Base-by-base conservation (phyloP, 73 alveolate genomes). In the Paramecium pentaurelia region DNA sequence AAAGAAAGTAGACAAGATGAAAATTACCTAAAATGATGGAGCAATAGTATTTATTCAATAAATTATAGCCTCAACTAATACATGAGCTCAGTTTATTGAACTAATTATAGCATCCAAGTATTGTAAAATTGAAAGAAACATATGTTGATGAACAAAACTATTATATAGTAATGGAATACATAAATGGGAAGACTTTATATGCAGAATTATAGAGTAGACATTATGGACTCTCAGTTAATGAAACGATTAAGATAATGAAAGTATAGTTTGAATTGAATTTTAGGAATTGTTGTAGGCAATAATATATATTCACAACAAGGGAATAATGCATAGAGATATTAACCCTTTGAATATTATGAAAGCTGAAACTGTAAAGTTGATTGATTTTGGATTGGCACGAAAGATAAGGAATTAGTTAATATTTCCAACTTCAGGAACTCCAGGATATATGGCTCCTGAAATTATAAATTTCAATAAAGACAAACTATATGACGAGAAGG, bases 381-480 rank as follows among this genome's bases (percentile, higher is more conserved):
- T 60, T 8, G 92, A 85, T 28, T 85, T 85, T 85, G 92, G 92
- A 5, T 32, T 85, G n/a, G 92, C 92, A 7, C 51, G 92, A 11
- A 42, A 32, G 28, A 34, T 54, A n/a, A 54, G 42, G n/a, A 34
- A 54, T 85, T 18, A 30, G n/a, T 14, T 54, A 16, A 54, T 60
- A 47, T 54, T 54, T 49, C 90, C 83, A 36, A 95, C 97, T 42
- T 93, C 96, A 88, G 97, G 97, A 14, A 95, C 97, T 10, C 97
- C 97, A 7, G 97, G 97, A 28, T 95, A 95, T 73, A 95, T 95
- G 97, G 97, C 97, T 27, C 97, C 97, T 3, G 97, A 95, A 75
- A 96, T 95, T 11, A 92, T 95, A 7, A 71, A 92, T 89, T 40
- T 89, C 25, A 83, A 44, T 83, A 89, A 89, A 40, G 88, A 32